These are phyloP conservation scores for Porcisia hertigi DNA, from an alignment of 208 protist genomes.

Conservation along the genomic window DNA sequence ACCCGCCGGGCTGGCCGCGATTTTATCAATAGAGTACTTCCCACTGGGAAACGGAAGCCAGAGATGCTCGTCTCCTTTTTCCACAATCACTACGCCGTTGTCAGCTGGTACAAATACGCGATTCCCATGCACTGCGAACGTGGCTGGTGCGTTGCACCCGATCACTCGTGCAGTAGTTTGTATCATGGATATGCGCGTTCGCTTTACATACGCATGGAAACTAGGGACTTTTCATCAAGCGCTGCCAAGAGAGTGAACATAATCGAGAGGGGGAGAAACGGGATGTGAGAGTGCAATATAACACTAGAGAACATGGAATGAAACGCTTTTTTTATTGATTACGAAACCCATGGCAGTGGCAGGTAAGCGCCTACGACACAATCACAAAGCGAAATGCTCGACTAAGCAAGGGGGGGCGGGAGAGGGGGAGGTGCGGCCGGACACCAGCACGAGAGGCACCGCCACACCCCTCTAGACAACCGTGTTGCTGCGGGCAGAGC, in stretches of 20 bases:
- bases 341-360: not conserved
- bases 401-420: not conserved
- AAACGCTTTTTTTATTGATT: not conserved
- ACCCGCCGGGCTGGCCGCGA: conserved; percentile 34
- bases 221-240: not conserved
- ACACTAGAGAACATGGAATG: not conserved
- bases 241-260: not conserved
- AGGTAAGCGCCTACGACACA: not conserved
- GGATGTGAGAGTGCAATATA: not conserved
- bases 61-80: conserved; percentile 30
- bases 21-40: conserved; percentile 46
- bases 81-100: conserved; percentile 41
- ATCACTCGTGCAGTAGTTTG: conserved; percentile 24
- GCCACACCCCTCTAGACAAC: not conserved
- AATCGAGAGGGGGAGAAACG: not conserved
- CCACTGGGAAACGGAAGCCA: conserved; percentile 56
- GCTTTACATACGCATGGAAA: too few relatives aligned
- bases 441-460: not conserved
- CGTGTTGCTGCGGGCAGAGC: not conserved
- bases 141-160: conserved; percentile 34
- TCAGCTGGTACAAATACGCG: conserved; percentile 46
- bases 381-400: not conserved
- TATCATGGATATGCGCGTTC: not conserved
- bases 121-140: conserved; percentile 33
- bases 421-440: not conserved